Percentiles rank a stretch among this genome's conserved stretches.
phyloP scores from a whole-genome alignment of 306 rosid species.

The Casuarina glauca region DNA sequence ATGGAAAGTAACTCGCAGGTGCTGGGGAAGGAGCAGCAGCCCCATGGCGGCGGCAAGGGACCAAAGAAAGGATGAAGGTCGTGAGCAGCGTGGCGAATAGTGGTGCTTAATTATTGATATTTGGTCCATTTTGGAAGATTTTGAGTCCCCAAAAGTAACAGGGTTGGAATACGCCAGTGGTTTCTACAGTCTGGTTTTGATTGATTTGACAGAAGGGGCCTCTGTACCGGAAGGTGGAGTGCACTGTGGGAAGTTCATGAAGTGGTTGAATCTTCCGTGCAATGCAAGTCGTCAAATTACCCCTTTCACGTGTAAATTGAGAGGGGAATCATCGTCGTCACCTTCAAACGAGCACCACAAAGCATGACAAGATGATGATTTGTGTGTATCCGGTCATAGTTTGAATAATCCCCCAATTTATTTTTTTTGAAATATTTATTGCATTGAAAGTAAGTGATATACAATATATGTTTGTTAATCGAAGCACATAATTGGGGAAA shows the following conservation, averaged over 20 bases:
- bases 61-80: constrained; percentile 22
- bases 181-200: too few relatives aligned
- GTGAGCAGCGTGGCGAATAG: constrained; percentile 9
- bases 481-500: too few relatives aligned
- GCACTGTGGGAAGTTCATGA: constrained; percentile 8
- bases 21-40: constrained; percentile 45
- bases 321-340: not conserved
- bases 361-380: too few relatives aligned
- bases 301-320: constrained; percentile 21
- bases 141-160: not conserved
- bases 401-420: too few relatives aligned
- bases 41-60: constrained; percentile 20
- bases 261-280: constrained; percentile 35
- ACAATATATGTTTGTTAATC: too few relatives aligned
- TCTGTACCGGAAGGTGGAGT: constrained; percentile 4
- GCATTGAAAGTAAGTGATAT: too few relatives aligned
- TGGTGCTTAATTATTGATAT: constrained; percentile 20
- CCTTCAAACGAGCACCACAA: not conserved
- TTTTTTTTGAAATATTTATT: too few relatives aligned
- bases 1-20: constrained; percentile 32
- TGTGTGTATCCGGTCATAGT: too few relatives aligned
- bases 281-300: constrained; percentile 18
- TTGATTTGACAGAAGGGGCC: not conserved
- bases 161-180: not conserved
- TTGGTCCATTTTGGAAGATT: constrained; percentile 27